Conservation (phyloP, 257 asterid species). For the Plantago ovata region DNA sequence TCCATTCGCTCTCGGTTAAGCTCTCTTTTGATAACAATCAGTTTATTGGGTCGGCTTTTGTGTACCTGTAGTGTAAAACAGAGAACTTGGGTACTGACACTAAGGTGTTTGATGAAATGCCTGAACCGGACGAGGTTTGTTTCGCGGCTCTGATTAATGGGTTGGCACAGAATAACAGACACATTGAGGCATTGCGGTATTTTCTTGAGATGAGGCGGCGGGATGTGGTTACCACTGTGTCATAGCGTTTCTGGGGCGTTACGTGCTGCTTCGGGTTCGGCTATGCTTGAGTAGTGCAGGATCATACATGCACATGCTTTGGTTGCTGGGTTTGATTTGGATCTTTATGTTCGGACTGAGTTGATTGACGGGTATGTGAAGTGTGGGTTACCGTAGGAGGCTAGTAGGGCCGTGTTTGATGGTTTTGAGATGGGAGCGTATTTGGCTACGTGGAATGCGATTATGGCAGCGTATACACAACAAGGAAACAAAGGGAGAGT, state of each 20-base stretch:
- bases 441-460: conserved; percentile 55
- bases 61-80: conserved; percentile 42
- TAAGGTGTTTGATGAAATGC: conserved; percentile 70
- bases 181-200: conserved; percentile 48
- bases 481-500: conserved; percentile 42
- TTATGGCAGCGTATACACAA: conserved; percentile 79
- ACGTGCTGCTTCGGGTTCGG: conserved; percentile 50
- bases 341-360: conserved; percentile 48
- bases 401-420: conserved; percentile 52
- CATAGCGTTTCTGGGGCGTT: conserved; percentile 68
- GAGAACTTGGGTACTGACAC: conserved; percentile 31
- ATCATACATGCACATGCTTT: conserved; percentile 63
- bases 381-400: conserved; percentile 64
- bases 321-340: conserved; percentile 43
- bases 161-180: conserved; percentile 47
- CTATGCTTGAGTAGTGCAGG: conserved; percentile 77
- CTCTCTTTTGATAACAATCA: conserved; percentile 35
- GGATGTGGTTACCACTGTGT: conserved; percentile 34
- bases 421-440: conserved; percentile 33
- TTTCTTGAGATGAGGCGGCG: conserved; percentile 55
- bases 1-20: conserved; percentile 55
- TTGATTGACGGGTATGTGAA: conserved; percentile 81
- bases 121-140: conserved; percentile 57
- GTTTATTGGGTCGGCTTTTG: conserved; percentile 62
- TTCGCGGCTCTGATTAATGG: conserved; percentile 66